Percentiles rank a stretch among this genome's conserved stretches.
These are phyloP conservation scores for Calonectria fujianensis DNA, from an alignment of 2,329 filamentous ascomycete species.

Conservation along the genomic window DNA sequence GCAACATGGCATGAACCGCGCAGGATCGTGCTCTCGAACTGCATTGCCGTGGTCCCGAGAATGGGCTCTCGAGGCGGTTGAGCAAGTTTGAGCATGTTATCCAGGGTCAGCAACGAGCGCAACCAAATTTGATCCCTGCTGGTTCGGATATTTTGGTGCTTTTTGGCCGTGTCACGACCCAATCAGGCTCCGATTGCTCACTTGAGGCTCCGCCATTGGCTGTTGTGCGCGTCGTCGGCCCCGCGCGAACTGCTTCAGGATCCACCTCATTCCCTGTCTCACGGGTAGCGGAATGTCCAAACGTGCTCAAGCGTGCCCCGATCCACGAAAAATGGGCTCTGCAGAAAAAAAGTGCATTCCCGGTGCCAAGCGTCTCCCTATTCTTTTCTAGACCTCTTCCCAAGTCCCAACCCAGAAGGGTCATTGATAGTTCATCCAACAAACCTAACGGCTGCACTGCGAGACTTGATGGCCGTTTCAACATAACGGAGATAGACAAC, in stretches of 20 bases:
- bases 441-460: too few species aligned
- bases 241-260: not conserved
- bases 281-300: not conserved
- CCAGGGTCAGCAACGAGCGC: not conserved
- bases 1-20: not conserved
- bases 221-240: not conserved
- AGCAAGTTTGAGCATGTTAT: slow-evolving; percentile 21
- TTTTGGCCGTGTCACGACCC: not conserved
- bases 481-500: too few species aligned
- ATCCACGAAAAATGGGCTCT: not conserved
- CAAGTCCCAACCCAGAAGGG: too few species aligned
- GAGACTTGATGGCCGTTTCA: too few species aligned
- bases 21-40: not conserved
- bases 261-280: slow-evolving; percentile 3
- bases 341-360: not conserved
- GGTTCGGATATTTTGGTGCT: not conserved
- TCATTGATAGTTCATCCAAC: too few species aligned
- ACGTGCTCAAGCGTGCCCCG: not conserved
- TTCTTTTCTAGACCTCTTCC: too few species aligned
- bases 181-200: not conserved
- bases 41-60: not conserved
- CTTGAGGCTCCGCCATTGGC: not conserved
- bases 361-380: not conserved
- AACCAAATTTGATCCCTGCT: slow-evolving; percentile 2
- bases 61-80: not conserved